Percentiles rank a stretch among this genome's conserved stretches.
These are phyloP conservation scores for Pterulicium gracile DNA, from an alignment of 1,284 basidiomycete species.

Conservation along the genomic window DNA sequence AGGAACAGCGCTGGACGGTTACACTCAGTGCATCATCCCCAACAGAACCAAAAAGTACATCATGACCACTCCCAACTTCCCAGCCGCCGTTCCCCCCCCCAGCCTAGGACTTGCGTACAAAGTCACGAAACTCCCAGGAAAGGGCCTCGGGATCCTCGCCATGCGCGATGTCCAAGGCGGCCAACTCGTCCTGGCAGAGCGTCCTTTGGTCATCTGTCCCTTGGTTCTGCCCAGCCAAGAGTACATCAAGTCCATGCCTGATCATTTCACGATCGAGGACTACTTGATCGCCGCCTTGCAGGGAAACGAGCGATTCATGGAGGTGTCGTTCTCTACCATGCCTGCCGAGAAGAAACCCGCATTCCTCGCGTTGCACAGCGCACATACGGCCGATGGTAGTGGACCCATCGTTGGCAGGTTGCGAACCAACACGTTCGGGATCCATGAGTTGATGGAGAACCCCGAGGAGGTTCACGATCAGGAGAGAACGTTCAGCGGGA, in stretches of 20 bases:
- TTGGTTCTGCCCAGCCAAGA: background rate
- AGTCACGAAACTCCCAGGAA: slow-evolving; percentile 4
- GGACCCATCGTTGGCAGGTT: background rate
- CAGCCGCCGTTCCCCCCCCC: slow-evolving; percentile 4
- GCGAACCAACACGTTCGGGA: background rate
- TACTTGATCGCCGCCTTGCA: slow-evolving; percentile 6
- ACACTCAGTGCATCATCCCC: background rate
- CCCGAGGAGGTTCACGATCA: background rate
- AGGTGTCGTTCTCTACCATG: background rate
- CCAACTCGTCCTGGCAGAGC: slow-evolving; percentile 11
- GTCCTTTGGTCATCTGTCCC: slow-evolving; percentile 7
- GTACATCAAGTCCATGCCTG: slow-evolving; percentile 3
- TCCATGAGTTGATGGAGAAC: background rate
- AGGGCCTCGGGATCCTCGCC: slow-evolving; percentile 11
- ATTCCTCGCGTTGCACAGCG: background rate
- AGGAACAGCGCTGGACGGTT: background rate
- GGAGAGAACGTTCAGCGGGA: background rate
- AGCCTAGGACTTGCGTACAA: slow-evolving; percentile 2
- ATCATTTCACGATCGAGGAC: slow-evolving; percentile 1
- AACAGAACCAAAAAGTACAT: background rate
- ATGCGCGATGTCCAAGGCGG: slow-evolving; percentile 5
- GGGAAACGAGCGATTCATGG: background rate
- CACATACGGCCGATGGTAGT: background rate
- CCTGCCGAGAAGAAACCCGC: background rate
- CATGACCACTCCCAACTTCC: slow-evolving; percentile 8